phyloP scores from a whole-genome alignment of 345 rosid species.

The Brassica cretica region DNA sequence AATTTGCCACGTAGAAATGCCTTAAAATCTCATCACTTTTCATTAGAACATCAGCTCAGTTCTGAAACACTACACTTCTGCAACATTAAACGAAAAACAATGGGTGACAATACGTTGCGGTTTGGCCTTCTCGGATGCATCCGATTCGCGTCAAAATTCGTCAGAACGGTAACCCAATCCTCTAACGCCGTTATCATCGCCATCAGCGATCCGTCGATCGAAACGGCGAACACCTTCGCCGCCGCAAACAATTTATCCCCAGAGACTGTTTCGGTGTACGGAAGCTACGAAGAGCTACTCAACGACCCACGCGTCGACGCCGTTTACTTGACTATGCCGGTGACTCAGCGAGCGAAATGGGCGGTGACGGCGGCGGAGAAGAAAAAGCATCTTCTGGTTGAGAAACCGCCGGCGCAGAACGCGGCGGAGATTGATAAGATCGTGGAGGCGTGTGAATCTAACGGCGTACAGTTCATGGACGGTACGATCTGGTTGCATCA shows the following conservation, averaged over 20 bases:
- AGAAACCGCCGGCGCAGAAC: constrained; percentile 65
- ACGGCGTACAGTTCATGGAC: constrained; percentile 79
- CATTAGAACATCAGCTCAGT: constrained; percentile 2
- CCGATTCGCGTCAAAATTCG: constrained; percentile 51
- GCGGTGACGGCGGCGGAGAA: constrained; percentile 55
- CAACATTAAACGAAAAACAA: constrained; percentile 11
- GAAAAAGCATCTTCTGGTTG: constrained; percentile 62
- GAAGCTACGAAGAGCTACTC: constrained; percentile 57
- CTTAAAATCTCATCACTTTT: constrained; percentile 18
- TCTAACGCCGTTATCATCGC: constrained; percentile 53
- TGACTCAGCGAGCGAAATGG: constrained; percentile 54
- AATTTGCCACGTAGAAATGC: constrained; percentile 22
- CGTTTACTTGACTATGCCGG: constrained; percentile 65
- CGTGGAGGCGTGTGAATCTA: constrained; percentile 58
- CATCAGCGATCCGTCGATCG: constrained; percentile 59
- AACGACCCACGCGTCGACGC: constrained; percentile 58
- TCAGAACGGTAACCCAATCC: constrained; percentile 54
- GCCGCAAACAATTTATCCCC: constrained; percentile 42
- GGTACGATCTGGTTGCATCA: constrained; percentile 76
- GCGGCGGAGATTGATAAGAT: constrained; percentile 56
- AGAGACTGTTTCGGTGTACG: constrained; percentile 46
- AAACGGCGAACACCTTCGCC: constrained; percentile 55
- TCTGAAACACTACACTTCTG: not conserved
- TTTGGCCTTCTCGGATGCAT: constrained; percentile 71
- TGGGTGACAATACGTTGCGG: constrained; percentile 45